A percentile compares a stretch with the other conserved stretches of the same genome.
Conservation (phyloP, 129 eudicot species). For the Arctium lappa region DNA sequence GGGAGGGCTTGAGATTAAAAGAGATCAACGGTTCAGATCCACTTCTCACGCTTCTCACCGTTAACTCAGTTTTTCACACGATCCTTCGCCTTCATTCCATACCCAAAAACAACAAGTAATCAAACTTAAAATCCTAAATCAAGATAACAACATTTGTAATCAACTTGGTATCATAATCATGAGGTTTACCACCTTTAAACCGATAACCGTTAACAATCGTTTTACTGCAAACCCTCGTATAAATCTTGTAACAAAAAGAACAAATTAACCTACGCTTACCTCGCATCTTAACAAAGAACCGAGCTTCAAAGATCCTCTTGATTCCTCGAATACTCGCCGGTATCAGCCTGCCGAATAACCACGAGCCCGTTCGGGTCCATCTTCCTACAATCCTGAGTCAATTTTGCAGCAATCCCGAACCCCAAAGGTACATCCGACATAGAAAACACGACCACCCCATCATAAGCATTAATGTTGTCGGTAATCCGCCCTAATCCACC, state of each 20-base stretch:
- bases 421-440: constrained; percentile 97
- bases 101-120: neutral
- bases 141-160: neutral
- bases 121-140: neutral
- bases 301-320: constrained; percentile 70
- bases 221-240: neutral
- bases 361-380: constrained; percentile 93
- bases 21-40: too few relatives aligned
- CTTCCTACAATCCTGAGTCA: constrained; percentile 83
- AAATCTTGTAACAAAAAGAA: neutral
- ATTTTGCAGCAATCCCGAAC: constrained; percentile 83
- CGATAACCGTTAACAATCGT: neutral
- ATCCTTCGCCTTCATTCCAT: too few relatives aligned
- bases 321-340: constrained; percentile 91
- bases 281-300: neutral
- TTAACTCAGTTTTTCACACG: too few relatives aligned
- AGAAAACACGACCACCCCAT: constrained; percentile 86
- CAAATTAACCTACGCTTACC: neutral
- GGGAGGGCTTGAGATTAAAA: too few relatives aligned
- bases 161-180: constrained; percentile 3
- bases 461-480: constrained; percentile 64
- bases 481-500: constrained; percentile 96
- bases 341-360: constrained; percentile 83
- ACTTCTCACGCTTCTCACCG: too few relatives aligned
- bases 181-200: neutral